phyloP scores from a whole-genome alignment of 164 flowering plant species.

The Nelumbo lutea region DNA sequence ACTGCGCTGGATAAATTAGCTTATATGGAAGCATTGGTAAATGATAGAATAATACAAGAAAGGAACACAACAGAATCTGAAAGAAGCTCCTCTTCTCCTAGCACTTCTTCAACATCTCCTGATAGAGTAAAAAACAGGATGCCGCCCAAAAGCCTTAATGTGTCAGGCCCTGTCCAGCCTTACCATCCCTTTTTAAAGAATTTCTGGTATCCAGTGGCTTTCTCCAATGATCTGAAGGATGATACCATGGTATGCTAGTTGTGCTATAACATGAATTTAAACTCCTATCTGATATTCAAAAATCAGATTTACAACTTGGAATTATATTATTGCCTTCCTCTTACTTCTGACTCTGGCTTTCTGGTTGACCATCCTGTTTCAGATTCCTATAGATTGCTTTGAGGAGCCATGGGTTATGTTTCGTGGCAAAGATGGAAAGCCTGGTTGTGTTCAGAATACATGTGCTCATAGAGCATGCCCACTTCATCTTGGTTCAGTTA shows the following conservation, averaged over 20 bases:
- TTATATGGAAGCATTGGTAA: conserved; percentile 87
- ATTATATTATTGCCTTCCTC: no score
- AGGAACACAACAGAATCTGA: conserved; percentile 37
- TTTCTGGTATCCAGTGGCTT: conserved; percentile 97
- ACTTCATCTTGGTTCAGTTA: conserved; percentile 89
- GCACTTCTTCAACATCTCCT: conserved; percentile 40
- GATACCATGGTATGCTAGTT: conserved; percentile 73
- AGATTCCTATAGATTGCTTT: conserved; percentile 94
- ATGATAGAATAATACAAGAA: conserved; percentile 73
- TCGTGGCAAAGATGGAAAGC: conserved; percentile 91
- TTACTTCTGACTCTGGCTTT: not conserved
- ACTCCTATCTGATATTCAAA: not conserved
- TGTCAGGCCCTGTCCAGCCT: conserved; percentile 83
- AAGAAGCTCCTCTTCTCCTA: conserved; percentile 34
- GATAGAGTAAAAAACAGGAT: conserved; percentile 27
- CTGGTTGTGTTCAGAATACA: conserved; percentile 92
- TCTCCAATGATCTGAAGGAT: conserved; percentile 73
- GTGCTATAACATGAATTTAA: not conserved
- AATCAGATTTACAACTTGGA: no score
- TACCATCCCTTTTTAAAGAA: conserved; percentile 77
- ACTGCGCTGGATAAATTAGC: conserved; percentile 95
- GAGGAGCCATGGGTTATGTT: conserved; percentile 95
- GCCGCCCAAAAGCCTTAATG: conserved; percentile 53
- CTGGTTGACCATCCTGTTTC: conserved; percentile 17
- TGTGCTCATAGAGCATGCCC: conserved; percentile 99